Evolutionary conservation across 257 asterid species (phyloP), one percentile per base, ranked within the genome.

Genomic region (Solanum pimpinellifolium): DNA sequence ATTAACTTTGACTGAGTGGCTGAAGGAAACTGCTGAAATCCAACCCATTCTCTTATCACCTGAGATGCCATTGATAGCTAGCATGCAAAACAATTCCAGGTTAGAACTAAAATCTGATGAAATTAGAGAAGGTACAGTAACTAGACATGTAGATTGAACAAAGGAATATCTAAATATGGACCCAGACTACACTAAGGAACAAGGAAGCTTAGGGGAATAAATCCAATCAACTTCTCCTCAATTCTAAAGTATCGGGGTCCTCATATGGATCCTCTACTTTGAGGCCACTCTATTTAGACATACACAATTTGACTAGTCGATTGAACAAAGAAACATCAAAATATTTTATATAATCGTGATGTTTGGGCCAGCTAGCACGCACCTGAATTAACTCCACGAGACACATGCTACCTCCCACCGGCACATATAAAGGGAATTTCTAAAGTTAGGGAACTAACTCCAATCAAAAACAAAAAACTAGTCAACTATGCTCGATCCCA

Each of bases 1-100:
- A 91, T 94, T 95, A 97, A 85, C 90, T 95, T 96, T 86, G 93
- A 94, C 93, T 95, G 98, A 74, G 99, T 97, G 49, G 98, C 98
- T 14, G 93, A 91, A 23, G 99, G 97, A 84, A 97, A 97, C 90
- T 95, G 97, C 89, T 94, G 98, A 62, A 97, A 91, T 75, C 97
- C 96, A n/a, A 92, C 89, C 99, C 99, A 97, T 90, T 97, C 99
- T 92, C 90, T 94, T 46, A 95, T 89, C 60, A 89, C 56, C 62
- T 91, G 98, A n/a, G 90, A 92, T 73, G 98, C 98, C 99, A 97
- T 97, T 88, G 84, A 62, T 70, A 85, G 76, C 96, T 91, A 90
- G 78, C 69, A 85, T 3, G 83, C 75, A 84, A 86, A 69, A 62
- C 74, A 84, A 87, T 23, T 80, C 52, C 27, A 29, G 56, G 86